phyloP scores from a whole-genome alignment of 2,329 filamentous ascomycete genomes.

The Cryphonectria nitschkei region DNA sequence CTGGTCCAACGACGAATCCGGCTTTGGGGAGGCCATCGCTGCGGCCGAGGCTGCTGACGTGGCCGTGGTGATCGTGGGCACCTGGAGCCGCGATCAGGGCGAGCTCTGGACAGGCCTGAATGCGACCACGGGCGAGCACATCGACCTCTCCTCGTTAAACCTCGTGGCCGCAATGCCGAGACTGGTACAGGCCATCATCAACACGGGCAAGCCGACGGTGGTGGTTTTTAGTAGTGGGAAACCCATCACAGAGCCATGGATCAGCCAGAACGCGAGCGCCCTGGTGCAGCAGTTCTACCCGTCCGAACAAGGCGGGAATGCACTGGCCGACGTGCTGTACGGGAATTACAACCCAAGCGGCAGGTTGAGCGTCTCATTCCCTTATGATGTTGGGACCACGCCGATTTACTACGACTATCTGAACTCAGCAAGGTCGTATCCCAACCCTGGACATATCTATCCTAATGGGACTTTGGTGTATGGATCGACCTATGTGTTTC shows the following conservation, averaged over 20 bases:
- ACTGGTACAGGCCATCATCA: slow-evolving; percentile 68
- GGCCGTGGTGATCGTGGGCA: slow-evolving; percentile 74
- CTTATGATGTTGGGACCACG: slow-evolving; percentile 66
- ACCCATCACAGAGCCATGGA: slow-evolving; percentile 74
- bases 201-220: slow-evolving; percentile 68
- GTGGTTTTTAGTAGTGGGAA: slow-evolving; percentile 73
- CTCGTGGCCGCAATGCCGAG: slow-evolving; percentile 72
- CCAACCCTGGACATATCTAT: slow-evolving; percentile 56
- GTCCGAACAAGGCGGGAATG: slow-evolving; percentile 68
- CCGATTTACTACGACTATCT: slow-evolving; percentile 75
- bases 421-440: slow-evolving; percentile 62
- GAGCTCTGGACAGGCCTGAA: slow-evolving; percentile 74
- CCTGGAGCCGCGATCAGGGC: slow-evolving; percentile 73
- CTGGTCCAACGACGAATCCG: slow-evolving; percentile 72
- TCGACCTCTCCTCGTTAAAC: slow-evolving; percentile 65
- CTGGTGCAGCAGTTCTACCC: slow-evolving; percentile 78
- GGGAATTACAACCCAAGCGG: slow-evolving; percentile 68
- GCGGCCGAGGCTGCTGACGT: slow-evolving; percentile 70
- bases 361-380: slow-evolving; percentile 69
- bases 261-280: slow-evolving; percentile 65
- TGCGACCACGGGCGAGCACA: slow-evolving; percentile 75
- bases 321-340: slow-evolving; percentile 68
- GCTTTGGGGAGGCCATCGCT: slow-evolving; percentile 67
- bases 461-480: slow-evolving; percentile 65
- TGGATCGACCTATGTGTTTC: slow-evolving; percentile 67